Base-by-base conservation (phyloP, 495 filamentous ascomycete genomes). In the Filosporella fistucella region DNA sequence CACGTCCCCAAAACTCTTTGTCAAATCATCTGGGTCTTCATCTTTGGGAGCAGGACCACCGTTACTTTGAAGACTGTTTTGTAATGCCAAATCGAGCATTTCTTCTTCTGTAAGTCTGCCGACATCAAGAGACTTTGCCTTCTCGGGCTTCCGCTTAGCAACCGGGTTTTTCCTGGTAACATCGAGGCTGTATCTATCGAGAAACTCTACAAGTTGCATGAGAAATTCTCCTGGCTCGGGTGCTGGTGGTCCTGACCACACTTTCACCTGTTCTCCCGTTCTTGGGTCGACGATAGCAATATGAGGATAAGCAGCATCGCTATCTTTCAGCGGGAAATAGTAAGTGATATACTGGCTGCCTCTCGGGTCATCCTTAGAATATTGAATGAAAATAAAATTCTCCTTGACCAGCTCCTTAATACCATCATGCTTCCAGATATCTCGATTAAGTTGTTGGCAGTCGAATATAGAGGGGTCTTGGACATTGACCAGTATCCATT, bases 231-330 rank as follows among this genome's bases (percentile, higher is more conserved):
- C 58, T 2, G 89, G 63, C 32, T 77, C 78, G 9, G 91, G 80
- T 30, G 88, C 82, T 14, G 93, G 89, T 13, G 74, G 72, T 2
- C 91, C 89, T 4, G 87, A 89, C 90, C 91, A 96, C 1, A 91
- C 81, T 66, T 98, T 97, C 50, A 97, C 89, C 64, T 96, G 91
- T 66, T 97, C 93, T 32, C 93, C 93, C 6, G 93, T 98, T 30
- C 93, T 79, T 1, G 93, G 93, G 59, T 98, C 93, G 42, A 98
- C 80, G 58, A 98, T 95, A 12, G 89, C 88, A 47, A 96, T 95
- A 56, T 96, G 89, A 5, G 93, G 93, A 63, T 94, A 98, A 34
- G 76, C 76, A 45, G 67, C 68, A 49, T 82, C 76, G 60, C 79
- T 79, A 11, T 84, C 73, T 44, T 77, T 80, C 35, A 70, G 75